phyloP scores from a whole-genome alignment of 108 stramenopile species.

The Cyclotella atomus region DNA sequence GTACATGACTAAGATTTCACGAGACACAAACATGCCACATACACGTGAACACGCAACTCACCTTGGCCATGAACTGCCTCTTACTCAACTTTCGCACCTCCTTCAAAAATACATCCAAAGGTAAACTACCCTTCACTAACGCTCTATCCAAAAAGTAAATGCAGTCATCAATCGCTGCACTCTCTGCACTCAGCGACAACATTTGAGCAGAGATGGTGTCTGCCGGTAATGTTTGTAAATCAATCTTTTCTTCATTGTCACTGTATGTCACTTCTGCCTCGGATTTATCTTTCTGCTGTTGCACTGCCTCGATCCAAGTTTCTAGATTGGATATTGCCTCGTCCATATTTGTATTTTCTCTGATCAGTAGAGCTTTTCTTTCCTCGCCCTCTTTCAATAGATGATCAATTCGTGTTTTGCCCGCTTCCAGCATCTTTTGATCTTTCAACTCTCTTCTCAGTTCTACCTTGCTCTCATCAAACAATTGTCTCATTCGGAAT shows the following conservation, averaged over 20 bases:
- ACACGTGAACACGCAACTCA: too few species aligned
- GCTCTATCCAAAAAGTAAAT: constrained; percentile 86
- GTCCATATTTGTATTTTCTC: constrained; percentile 52
- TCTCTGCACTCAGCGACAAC: constrained; percentile 75
- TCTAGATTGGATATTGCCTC: constrained; percentile 53
- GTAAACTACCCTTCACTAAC: constrained; percentile 62
- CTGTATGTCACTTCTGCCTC: constrained; percentile 22
- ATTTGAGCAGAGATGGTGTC: constrained; percentile 70
- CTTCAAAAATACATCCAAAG: constrained; percentile 77
- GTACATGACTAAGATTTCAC: too few species aligned
- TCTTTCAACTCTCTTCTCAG: constrained; percentile 59
- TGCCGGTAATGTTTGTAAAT: constrained; percentile 52
- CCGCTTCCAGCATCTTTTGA: constrained; percentile 49
- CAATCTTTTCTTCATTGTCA: constrained; percentile 39
- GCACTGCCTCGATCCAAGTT: constrained; percentile 52
- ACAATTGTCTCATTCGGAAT: constrained; percentile 37
- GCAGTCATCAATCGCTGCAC: constrained; percentile 74
- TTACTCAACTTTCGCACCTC: constrained; percentile 80
- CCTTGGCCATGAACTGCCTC: constrained; percentile 81
- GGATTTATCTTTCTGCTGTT: constrained; percentile 19
- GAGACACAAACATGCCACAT: too few species aligned
- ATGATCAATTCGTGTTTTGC: constrained; percentile 50
- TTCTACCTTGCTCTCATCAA: constrained; percentile 37
- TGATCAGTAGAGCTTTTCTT: constrained; percentile 43
- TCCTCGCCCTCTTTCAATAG: constrained; percentile 34